Evolutionary conservation across 1,284 basidiomycete genomes (phyloP), one percentile per base, ranked within the genome.

Genomic region (Puccinia polysora): DNA sequence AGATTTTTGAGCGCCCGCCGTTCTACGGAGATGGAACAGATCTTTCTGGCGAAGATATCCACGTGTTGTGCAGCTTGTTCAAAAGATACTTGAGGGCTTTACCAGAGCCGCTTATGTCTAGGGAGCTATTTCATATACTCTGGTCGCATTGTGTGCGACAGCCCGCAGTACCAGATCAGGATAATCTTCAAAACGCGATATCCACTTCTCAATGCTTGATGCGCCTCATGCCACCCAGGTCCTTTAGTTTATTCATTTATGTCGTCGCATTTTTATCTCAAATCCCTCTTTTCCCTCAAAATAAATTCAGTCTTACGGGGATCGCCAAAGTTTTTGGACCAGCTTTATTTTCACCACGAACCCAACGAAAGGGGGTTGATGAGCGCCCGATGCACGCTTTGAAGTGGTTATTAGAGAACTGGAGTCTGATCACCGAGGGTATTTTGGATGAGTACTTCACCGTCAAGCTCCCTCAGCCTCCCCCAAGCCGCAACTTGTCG

Each of bases 21-120:
- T 75, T 78, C 20, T 81, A 81, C 60, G 81, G 81, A 18, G 76
- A 79, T 14, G 72, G 78, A 7, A 77, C 79, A 52, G 77, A 76
- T 60, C 82, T 88, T 47, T 81, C 81, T n/a, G 80, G 82, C 20
- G 85, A 86, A 75, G 79, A 82, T 0, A 85, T 84, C 56, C 80
- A 84, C 3, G 84, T 87, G 75, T 81, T 88, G 36, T 86, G 85
- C 75, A 85, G 84, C 0, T 81, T 88, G 23, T 79, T 89, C 2
- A 82, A 83, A 1, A 84, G 83, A 0, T 88, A 85, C 75, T 79
- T 88, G 65, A 82, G 83, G 10, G 81, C 83, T 15, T 81, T 88
- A 2, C 85, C 86, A 0, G 75, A 77, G 75, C 10, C 80, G 0
- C 74, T 81, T 12, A 74, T 81, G 32, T 78, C 79, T 59, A 76